Conservation (phyloP, 176 grass and related monocot species). For the Saccharum spontaneum region DNA sequence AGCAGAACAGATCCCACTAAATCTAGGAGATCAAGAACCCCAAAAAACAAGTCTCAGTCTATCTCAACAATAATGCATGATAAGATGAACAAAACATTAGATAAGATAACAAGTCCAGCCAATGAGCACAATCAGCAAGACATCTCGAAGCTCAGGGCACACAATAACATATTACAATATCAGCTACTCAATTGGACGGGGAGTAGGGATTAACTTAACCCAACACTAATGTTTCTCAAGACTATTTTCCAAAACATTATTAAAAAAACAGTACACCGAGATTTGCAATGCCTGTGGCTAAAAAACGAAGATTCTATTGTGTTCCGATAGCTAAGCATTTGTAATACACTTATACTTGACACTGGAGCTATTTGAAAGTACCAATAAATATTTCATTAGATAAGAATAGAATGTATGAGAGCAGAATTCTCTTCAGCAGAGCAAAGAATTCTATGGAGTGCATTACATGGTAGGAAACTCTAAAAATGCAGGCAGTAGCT, state of each 20-base stretch:
- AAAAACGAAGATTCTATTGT: neutral
- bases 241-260: neutral
- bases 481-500: neutral
- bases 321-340: neutral
- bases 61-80: neutral
- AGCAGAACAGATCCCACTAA: neutral
- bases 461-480: neutral
- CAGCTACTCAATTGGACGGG: neutral
- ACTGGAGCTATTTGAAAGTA: no score
- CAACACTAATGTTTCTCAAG: neutral
- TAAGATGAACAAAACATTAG: neutral
- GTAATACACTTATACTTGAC: no score
- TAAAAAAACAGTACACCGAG: neutral
- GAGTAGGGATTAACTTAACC: neutral
- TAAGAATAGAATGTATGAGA: neutral
- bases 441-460: neutral
- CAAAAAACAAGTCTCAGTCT: neutral
- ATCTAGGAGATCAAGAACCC: neutral
- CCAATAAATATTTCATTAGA: no score
- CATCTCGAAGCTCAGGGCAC: neutral
- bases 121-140: neutral
- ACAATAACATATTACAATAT: neutral
- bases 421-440: neutral
- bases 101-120: neutral
- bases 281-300: neutral